Evolutionary conservation across 805 yeast genomes (phyloP), one percentile per base, ranked within the genome.

Genomic region (Monosporozyma unispora): DNA sequence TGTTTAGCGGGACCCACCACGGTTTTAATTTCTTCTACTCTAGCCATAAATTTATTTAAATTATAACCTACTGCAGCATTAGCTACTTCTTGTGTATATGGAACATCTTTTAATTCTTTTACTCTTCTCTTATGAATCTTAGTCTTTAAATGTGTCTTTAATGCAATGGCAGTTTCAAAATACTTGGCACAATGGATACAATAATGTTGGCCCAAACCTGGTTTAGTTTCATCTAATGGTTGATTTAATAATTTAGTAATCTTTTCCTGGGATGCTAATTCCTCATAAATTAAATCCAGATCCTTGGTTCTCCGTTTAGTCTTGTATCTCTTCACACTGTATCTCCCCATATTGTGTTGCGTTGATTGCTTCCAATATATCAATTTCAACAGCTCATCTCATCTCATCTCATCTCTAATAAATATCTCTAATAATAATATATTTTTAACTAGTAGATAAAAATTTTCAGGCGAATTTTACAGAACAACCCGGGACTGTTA

Each of bases 111-210:
- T 58, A 93, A 72, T 39, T 80, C 84, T 65, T 82, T 86, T 23
- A 86, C 84, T 63, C 96, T 75, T 67, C 98, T 79, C 66, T 85
- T 90, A 69, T 93, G 99, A 7, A 81, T 76, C 61, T 89, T 90
- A 3, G 84, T 75, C 57, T 80, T 79, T 54, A 76, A 69, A 70
- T 93, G 99, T 12, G 82, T 74, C 52, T 79, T 80, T 49, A 87
- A 73, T 7, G 95, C 84, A 29, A 69, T 65, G 43, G 84, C 88
- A 50, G 82, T 81, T 64, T 90, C 96, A 61, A 81, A 88, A 68
- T 93, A 88, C 64, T 84, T 86, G 45, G 95, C 95, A 74, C 99
- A 93, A 55, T 89, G 96, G 48, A 93, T 76, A 68, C 98, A 93
- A 67, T 87, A 93, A 68, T 79, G 84, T 68, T 93, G 98, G 14